phyloP scores from a whole-genome alignment of 2,329 filamentous ascomycete genomes.

The Ophiostoma tasmaniense region DNA sequence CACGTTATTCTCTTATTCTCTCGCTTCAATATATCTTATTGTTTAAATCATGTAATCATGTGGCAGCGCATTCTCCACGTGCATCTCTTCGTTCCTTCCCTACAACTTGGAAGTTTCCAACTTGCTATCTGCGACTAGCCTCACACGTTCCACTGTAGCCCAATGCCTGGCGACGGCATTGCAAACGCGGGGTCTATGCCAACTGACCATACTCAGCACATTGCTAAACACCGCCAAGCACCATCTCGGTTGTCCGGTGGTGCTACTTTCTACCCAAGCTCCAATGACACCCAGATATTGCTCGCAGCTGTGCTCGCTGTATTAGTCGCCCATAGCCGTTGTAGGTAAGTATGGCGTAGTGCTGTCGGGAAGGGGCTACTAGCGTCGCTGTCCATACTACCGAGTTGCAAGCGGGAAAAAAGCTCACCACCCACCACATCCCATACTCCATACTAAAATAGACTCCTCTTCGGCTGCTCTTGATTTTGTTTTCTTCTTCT shows the following conservation, averaged over 20 bases:
- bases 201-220: background rate
- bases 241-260: background rate
- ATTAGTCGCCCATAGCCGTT: slow-evolving; percentile 1
- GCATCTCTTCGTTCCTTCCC: background rate
- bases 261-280: background rate
- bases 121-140: background rate
- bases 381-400: slow-evolving; percentile 7
- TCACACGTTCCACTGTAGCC: no score
- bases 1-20: no score
- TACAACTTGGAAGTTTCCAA: background rate
- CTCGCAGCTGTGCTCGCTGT: slow-evolving; percentile 8
- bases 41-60: no score
- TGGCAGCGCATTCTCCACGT: background rate
- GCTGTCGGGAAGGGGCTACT: slow-evolving; percentile 12
- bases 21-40: background rate
- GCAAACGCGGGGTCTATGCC: background rate
- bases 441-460: background rate
- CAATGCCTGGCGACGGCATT: background rate
- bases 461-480: background rate
- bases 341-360: background rate
- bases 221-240: background rate
- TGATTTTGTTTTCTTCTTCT: background rate
- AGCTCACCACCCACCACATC: slow-evolving; percentile 14
- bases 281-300: background rate
- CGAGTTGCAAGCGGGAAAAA: slow-evolving; percentile 10